A percentile compares a stretch with the other conserved stretches of the same genome.
Conservation (phyloP, 2,329 filamentous ascomycete species). For the Akanthomyces uredinophilus region DNA sequence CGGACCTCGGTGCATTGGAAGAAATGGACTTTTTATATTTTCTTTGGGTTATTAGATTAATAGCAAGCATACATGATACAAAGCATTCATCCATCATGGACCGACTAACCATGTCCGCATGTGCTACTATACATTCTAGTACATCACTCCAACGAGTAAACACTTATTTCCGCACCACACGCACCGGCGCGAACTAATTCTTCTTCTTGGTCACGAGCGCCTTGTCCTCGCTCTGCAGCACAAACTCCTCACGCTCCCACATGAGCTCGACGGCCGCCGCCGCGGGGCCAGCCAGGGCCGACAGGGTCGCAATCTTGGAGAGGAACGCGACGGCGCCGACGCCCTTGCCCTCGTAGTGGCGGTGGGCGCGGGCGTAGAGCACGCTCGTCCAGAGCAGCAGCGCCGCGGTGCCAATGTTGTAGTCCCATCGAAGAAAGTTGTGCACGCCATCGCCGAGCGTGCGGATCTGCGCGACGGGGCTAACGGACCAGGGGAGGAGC, state of each 20-base stretch:
- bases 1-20: not conserved
- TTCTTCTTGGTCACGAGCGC: conserved; percentile 4
- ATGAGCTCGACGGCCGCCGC: conserved; percentile 19
- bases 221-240: conserved; percentile 14
- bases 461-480: conserved; percentile 12
- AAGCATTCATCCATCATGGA: not conserved
- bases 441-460: conserved; percentile 19
- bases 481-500: conserved; percentile 16
- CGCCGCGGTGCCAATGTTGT: conserved; percentile 17
- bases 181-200: not conserved
- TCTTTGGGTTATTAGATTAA: conserved; percentile 2
- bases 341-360: conserved; percentile 3
- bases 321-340: not conserved
- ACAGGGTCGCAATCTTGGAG: conserved; percentile 12
- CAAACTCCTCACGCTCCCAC: conserved; percentile 21
- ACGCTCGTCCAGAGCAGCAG: conserved; percentile 19
- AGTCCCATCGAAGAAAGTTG: conserved; percentile 20
- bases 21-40: not conserved
- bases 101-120: not conserved
- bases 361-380: conserved; percentile 14
- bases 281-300: conserved; percentile 15
- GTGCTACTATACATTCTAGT: not conserved
- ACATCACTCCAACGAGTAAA: not conserved
- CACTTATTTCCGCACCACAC: not conserved
- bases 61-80: conserved; percentile 8